Evolutionary conservation across 2,329 filamentous ascomycete species (phyloP), one percentile per base, ranked within the genome.

Genomic region (Colletotrichum sp.): DNA sequence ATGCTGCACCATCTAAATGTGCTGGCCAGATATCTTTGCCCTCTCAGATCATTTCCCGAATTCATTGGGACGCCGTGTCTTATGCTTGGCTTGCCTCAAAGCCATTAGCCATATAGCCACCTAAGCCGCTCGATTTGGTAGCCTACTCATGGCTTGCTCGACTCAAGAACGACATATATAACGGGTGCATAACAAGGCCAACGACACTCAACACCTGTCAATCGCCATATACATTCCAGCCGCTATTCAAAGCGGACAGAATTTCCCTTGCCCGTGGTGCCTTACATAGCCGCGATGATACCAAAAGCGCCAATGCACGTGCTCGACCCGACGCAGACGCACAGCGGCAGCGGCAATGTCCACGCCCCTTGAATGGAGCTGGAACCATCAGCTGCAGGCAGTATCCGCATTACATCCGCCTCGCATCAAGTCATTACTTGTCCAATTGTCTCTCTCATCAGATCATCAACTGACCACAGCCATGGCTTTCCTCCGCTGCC

Each of bases 221-320:
- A 73, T 61, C 38, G 55, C 70, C 15, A 34, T 9, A 18, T 58
- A 15, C 29, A 34, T 24, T 63, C 47, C 66, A 64, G 31, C 47
- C 47, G 69, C 47, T 11, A 21, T 47, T 24, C 43, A 36, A 38
- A 51, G 29, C 21, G 31, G 51, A 27, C 69, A 58, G 11, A 13
- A 38, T 38, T 24, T 43, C 18, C 27, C 21, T 18, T 66, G 33
- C 24, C 38, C 9, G 24, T 21, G 29, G 55, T 73, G 62, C 71
- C 57, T 73, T 67, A 67, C 68, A 73, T 71, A 71, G 71, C 68
- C 71, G 68, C 68, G 68, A 66, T 55, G 24, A 43, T 55, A 66
- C 62, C 62, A 38, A 66, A 47, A 62, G 55, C 62, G 61, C 55
- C 62, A 38, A 66, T 36, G 67, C 55, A 71, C 62, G 57, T 57